Percentiles rank a stretch among this genome's conserved stretches.
Conservation (phyloP, 2,329 filamentous ascomycete genomes). For the Knoxdaviesia proteae region DNA sequence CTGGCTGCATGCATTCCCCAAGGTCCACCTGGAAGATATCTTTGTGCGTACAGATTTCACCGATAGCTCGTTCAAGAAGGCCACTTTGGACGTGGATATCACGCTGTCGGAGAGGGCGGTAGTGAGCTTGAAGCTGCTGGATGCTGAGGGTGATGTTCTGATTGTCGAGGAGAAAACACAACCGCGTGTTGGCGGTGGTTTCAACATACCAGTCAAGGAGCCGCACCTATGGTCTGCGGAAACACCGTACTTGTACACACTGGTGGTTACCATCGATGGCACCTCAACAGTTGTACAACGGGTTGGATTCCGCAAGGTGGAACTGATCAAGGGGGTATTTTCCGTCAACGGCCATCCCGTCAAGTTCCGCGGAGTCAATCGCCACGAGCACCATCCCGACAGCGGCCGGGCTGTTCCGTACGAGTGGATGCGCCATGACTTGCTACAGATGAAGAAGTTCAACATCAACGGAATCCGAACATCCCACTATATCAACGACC, state of each 20-base stretch:
- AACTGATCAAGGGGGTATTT: constrained; percentile 39
- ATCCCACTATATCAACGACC: constrained; percentile 44
- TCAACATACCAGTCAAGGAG: constrained; percentile 21
- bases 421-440: constrained; percentile 37
- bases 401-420: constrained; percentile 40
- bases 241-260: constrained; percentile 38
- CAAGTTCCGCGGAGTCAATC: constrained; percentile 46
- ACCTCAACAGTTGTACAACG: constrained; percentile 24
- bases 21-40: constrained; percentile 32
- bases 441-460: constrained; percentile 44
- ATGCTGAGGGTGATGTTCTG: constrained; percentile 10
- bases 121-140: constrained; percentile 16
- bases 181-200: too few species aligned
- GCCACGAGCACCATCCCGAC: constrained; percentile 47
- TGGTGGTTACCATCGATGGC: constrained; percentile 15
- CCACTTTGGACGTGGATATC: constrained; percentile 25
- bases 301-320: constrained; percentile 42
- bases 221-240: constrained; percentile 51
- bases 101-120: constrained; percentile 16
- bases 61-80: constrained; percentile 14
- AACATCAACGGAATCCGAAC: constrained; percentile 53
- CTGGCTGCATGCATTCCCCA: constrained; percentile 38
- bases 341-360: constrained; percentile 44
- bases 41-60: constrained; percentile 31
- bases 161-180: too few species aligned